Percentiles rank a stretch among this genome's conserved stretches.
Conservation (phyloP, 169 alveolate genomes). For the Babesia sp. region DNA sequence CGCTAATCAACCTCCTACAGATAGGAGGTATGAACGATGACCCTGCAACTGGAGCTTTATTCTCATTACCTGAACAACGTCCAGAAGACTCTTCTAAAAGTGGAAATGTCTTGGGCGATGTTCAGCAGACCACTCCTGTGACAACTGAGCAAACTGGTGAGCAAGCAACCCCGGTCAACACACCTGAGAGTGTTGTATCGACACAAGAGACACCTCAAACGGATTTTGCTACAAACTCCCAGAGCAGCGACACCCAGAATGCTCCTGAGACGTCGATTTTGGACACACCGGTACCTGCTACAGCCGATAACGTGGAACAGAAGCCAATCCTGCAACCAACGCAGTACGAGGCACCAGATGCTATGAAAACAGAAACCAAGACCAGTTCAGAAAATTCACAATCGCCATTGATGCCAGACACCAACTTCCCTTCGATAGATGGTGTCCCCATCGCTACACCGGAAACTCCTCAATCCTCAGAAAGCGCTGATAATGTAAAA, state of each 20-base stretch:
- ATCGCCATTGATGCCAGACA: neutral
- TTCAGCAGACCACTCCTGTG: neutral
- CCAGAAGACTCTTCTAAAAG: neutral
- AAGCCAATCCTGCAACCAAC: too few species aligned
- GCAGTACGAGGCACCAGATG: too few species aligned
- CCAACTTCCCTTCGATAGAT: neutral
- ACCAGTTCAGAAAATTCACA: too few species aligned
- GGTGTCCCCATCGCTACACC: neutral
- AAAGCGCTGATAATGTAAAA: too few species aligned
- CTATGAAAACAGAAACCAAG: too few species aligned
- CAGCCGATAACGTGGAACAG: neutral
- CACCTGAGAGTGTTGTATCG: neutral
- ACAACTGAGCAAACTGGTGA: neutral
- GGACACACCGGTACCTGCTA: neutral
- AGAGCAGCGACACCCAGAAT: neutral
- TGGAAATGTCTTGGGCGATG: neutral
- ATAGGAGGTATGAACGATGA: neutral
- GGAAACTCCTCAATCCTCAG: neutral
- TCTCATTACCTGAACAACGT: neutral
- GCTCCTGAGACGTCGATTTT: neutral
- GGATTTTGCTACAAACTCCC: neutral
- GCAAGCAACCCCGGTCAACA: neutral
- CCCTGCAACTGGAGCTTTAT: neutral
- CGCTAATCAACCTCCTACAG: conserved; percentile 9
- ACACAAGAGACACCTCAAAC: neutral